Percentiles rank a stretch among this genome's conserved stretches.
Evolutionary conservation across 1,139 yeast genomes (phyloP).

Genomic region (Zygoascus sp.): DNA sequence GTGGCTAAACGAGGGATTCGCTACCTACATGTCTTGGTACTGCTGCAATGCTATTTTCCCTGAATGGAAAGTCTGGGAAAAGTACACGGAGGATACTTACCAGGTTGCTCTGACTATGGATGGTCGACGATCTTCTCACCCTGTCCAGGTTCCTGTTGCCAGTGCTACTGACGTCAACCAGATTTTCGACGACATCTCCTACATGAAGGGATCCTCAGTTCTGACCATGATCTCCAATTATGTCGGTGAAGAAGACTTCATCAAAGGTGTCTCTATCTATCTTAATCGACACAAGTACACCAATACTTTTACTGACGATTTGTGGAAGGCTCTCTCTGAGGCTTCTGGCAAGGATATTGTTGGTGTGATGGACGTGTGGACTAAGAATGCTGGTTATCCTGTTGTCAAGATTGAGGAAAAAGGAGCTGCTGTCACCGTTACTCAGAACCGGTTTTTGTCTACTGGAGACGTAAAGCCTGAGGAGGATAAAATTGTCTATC

Average conservation of each 20-base stretch:
- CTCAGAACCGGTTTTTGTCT: slow-evolving; percentile 54
- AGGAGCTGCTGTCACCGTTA: slow-evolving; percentile 36
- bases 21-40: slow-evolving; percentile 73
- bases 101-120: slow-evolving; percentile 64
- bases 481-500: slow-evolving; percentile 55
- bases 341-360: slow-evolving; percentile 53
- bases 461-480: slow-evolving; percentile 50
- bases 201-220: slow-evolving; percentile 71
- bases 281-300: slow-evolving; percentile 52
- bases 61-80: slow-evolving; percentile 66
- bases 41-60: slow-evolving; percentile 65
- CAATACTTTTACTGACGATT: slow-evolving; percentile 58
- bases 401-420: slow-evolving; percentile 45
- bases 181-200: slow-evolving; percentile 72
- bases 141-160: slow-evolving; percentile 70
- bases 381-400: slow-evolving; percentile 62
- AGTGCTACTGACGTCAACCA: slow-evolving; percentile 74
- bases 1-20: slow-evolving; percentile 82
- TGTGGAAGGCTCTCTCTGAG: slow-evolving; percentile 55
- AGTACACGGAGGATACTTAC: slow-evolving; percentile 57
- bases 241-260: slow-evolving; percentile 61
- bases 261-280: slow-evolving; percentile 66
- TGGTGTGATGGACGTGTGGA: slow-evolving; percentile 56
- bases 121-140: slow-evolving; percentile 69
- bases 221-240: slow-evolving; percentile 67